Evolutionary conservation across 768 basidiomycete species (phyloP).

Genomic region (Tricholoma bakamatsutake): DNA sequence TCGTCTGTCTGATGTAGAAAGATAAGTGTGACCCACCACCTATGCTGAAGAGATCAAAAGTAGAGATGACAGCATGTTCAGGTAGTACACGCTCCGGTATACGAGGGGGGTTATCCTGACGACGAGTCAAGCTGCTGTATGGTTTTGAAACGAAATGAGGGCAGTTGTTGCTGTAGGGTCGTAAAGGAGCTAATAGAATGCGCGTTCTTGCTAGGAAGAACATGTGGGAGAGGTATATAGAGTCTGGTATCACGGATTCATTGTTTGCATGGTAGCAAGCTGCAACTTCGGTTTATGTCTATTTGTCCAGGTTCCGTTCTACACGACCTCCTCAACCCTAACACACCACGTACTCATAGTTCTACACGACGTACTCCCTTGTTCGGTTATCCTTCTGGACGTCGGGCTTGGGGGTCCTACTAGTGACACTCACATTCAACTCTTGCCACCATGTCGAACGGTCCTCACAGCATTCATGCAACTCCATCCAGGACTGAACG

Average conservation of each 20-base stretch:
- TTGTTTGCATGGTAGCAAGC: neutral
- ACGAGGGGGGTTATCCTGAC: slow-evolving; percentile 3
- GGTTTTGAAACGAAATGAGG: neutral
- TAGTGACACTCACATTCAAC: neutral
- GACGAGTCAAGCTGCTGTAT: neutral
- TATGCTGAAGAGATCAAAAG: slow-evolving; percentile 90
- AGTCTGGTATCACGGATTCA: neutral
- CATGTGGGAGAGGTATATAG: neutral
- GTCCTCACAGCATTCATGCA: slow-evolving; percentile 15
- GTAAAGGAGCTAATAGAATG: neutral
- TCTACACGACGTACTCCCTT: neutral
- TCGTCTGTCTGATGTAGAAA: neutral
- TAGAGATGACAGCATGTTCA: slow-evolving; percentile 88
- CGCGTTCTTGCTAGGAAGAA: neutral
- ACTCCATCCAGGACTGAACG: slow-evolving; percentile 31
- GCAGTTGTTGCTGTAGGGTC: neutral
- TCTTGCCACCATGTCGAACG: slow-evolving; percentile 16
- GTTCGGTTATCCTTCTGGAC: neutral
- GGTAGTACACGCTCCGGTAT: slow-evolving; percentile 28
- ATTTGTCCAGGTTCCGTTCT: too few relatives aligned
- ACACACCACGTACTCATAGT: neutral
- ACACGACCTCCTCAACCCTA: too few relatives aligned
- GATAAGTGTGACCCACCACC: slow-evolving; percentile 49
- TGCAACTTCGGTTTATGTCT: too few relatives aligned
- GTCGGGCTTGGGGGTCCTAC: neutral